Base-by-base conservation (phyloP, 192 early-diverging fungal genomes). In the Entomortierella parvispora region DNA sequence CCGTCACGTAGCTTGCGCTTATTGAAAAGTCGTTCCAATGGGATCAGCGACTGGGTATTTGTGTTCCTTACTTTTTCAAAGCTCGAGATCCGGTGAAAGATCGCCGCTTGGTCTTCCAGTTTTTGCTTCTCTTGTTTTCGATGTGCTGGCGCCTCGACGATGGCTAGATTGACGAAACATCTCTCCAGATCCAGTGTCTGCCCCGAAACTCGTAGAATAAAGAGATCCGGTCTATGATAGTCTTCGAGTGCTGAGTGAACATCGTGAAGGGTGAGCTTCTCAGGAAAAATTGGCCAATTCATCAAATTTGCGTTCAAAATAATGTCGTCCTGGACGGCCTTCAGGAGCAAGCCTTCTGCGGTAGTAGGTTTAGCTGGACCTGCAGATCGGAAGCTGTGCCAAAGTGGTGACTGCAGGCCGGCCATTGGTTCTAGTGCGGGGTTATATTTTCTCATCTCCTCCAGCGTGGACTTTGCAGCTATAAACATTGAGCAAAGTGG, bases 1-100 rank as follows among this genome's bases (percentile, higher is more conserved):
- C 57, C 66, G 42, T 60, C 28, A 28, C 56, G 66, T 45, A 68
- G 20, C 58, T 60, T 58, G 33, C 49, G 66, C 29, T 29, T 46
- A 28, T 61, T 29, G 26, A 61, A 61, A 34, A 61, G 44, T n/a
- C 8, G 4, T 29, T 61, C 47, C 46, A 61, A 32, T 0, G 18
- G 46, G 4, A 61, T 61, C 7, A 29, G 29, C n/a, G 44, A 29
- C 29, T 61, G 2, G 15, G 32, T 22, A 31, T 61, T 61, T 44
- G 46, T 20, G 14, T 28, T 46, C 28, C 12, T 14, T 2, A 61
- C 29, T 11, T 18, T 11, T 9, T 61, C 59, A 3, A 22, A 32
- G 45, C 46, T 32, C 11, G 59, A 43, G 28, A 49, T 32, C 3
- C 59, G 59, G 20, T 61, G 45, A 34, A 49, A 61, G 46, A 48